These are phyloP conservation scores for Raddia guianensis DNA, from an alignment of 176 grass and related monocot species.

Conservation along the genomic window DNA sequence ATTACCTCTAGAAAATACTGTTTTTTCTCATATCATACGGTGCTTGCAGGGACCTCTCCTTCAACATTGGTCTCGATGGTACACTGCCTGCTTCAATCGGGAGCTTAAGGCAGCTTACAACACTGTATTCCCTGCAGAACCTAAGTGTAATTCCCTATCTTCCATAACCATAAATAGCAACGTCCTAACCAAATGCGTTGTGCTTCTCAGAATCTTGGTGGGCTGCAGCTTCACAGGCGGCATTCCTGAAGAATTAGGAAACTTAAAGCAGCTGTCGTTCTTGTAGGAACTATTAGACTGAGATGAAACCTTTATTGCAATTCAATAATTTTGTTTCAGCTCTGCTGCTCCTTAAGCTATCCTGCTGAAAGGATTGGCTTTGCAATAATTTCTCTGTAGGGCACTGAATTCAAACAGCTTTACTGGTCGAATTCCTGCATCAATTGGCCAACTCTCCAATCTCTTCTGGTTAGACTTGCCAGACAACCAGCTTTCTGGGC, in stretches of 20 bases:
- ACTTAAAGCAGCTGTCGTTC: slow-evolving; percentile 48
- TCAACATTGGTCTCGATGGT: slow-evolving; percentile 48
- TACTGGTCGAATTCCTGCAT: slow-evolving; percentile 52
- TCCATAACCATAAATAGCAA: neutral
- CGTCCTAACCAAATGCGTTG: slow-evolving; percentile 9
- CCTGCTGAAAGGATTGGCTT: neutral
- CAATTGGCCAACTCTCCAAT: slow-evolving; percentile 48
- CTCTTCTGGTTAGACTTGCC: slow-evolving; percentile 52
- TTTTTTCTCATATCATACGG: slow-evolving; percentile 29
- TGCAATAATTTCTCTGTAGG: slow-evolving; percentile 45
- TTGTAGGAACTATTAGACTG: slow-evolving; percentile 42
- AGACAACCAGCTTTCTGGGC: slow-evolving; percentile 49
- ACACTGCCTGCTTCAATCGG: slow-evolving; percentile 43
- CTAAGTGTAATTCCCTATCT: slow-evolving; percentile 11
- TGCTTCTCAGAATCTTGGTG: slow-evolving; percentile 48
- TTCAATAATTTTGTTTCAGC: slow-evolving; percentile 8
- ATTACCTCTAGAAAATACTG: slow-evolving; percentile 25
- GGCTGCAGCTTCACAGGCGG: slow-evolving; percentile 47
- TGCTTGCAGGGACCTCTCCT: slow-evolving; percentile 56
- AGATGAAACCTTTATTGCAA: neutral
- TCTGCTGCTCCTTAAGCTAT: slow-evolving; percentile 21
- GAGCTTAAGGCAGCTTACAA: slow-evolving; percentile 42
- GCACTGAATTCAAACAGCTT: slow-evolving; percentile 54
- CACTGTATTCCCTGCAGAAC: slow-evolving; percentile 40
- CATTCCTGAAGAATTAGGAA: slow-evolving; percentile 57